Conservation (phyloP, 2,329 filamentous ascomycete species). For the Nemania sp. region DNA sequence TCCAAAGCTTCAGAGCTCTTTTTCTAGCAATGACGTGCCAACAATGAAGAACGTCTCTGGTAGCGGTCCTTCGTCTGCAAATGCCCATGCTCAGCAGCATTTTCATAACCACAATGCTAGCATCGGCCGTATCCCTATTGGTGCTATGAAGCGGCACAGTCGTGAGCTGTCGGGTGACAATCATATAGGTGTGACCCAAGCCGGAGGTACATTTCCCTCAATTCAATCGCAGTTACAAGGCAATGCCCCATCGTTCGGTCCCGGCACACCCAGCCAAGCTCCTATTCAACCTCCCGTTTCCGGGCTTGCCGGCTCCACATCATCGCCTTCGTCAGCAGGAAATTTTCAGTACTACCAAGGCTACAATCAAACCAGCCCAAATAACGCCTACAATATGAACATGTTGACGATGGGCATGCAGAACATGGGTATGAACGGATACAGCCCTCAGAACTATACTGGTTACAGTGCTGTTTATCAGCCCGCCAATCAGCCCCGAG, state of each 20-base stretch:
- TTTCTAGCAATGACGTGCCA: slow-evolving; percentile 86
- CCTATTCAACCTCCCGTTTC: slow-evolving; percentile 35
- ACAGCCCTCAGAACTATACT: slow-evolving; percentile 60
- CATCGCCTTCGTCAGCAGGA: slow-evolving; percentile 15
- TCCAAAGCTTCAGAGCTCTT: slow-evolving; percentile 82
- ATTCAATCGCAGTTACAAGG: slow-evolving; percentile 77
- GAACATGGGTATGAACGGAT: slow-evolving; percentile 56
- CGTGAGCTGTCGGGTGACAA: slow-evolving; percentile 67
- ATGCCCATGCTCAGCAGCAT: slow-evolving; percentile 63
- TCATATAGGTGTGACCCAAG: slow-evolving; percentile 44
- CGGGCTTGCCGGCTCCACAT: slow-evolving; percentile 18
- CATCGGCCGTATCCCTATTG: slow-evolving; percentile 75
- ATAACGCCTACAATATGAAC: slow-evolving; percentile 48
- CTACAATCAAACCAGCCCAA: slow-evolving; percentile 38
- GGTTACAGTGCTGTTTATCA: slow-evolving; percentile 58
- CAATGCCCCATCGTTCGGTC: slow-evolving; percentile 78
- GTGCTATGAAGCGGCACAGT: slow-evolving; percentile 69
- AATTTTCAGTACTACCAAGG: slow-evolving; percentile 30
- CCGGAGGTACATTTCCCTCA: slow-evolving; percentile 54
- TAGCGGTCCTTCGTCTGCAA: slow-evolving; percentile 44
- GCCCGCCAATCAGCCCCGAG: slow-evolving; percentile 57
- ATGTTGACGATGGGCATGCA: slow-evolving; percentile 71
- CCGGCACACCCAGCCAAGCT: slow-evolving; percentile 51
- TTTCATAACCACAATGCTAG: slow-evolving; percentile 80
- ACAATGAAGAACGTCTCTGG: slow-evolving; percentile 68